phyloP scores from a whole-genome alignment of 352 stramenopile genomes.

The Globisporangium uncinulatum region DNA sequence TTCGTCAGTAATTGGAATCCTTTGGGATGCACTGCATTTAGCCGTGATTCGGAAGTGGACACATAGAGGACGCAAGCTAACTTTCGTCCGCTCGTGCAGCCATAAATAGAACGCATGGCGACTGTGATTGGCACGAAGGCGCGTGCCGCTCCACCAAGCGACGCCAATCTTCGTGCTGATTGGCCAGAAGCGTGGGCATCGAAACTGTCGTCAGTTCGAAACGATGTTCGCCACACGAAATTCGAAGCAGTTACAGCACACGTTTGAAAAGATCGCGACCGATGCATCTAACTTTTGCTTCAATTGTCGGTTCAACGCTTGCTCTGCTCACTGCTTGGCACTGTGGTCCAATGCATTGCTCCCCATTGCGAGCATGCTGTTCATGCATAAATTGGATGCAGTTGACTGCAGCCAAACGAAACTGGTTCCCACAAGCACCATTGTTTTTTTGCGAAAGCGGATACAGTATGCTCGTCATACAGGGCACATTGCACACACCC shows the following conservation, averaged over 20 bases:
- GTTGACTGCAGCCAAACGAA: no score
- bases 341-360: neutral
- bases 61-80: neutral
- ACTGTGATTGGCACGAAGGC: conserved; percentile 10
- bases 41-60: neutral
- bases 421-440: no score
- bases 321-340: neutral
- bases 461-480: no score
- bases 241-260: neutral
- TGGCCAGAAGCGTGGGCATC: conserved; percentile 8
- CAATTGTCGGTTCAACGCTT: neutral
- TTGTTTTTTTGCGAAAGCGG: no score
- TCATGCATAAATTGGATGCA: no score
- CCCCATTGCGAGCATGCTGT: no score
- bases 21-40: neutral
- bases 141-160: conserved; percentile 13
- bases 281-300: neutral
- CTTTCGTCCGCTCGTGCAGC: neutral
- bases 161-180: conserved; percentile 12
- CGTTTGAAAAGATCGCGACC: neutral
- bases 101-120: neutral
- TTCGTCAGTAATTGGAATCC: neutral
- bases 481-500: no score
- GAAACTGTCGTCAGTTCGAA: conserved; percentile 8
- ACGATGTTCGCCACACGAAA: neutral